Evolutionary conservation across 2,329 filamentous ascomycete species (phyloP), one percentile per base, ranked within the genome.

Genomic region (Apiospora sp.): DNA sequence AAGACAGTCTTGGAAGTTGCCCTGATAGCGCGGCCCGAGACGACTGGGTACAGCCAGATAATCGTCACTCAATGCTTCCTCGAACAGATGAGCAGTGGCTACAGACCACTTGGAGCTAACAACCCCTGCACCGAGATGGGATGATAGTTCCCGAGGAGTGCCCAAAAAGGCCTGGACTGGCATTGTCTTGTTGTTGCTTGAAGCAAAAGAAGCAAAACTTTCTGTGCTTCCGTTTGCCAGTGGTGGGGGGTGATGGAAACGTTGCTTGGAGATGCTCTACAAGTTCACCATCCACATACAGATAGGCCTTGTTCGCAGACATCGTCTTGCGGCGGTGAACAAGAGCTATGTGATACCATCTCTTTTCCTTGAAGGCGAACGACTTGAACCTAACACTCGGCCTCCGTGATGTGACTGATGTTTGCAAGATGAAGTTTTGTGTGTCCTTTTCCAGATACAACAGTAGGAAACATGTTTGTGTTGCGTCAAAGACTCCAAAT

Each of bases 341-440:
- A 74, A 99, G 85, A 61, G 92, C 94, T 77, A 99, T 90, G 82
- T 99, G 96, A 82, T 99, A 99, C 96, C 96, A 99, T 77, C 86
- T 88, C 71, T 91, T 89, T 75, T 93, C 88, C 77, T 91, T 86
- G 79, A 99, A 98, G 0, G 88, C 86, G 14, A 92, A 90, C 2
- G 93, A 93, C 81, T 96, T 97, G 87, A 99, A 99, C 72, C 96
- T 91, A 67, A 99, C 94, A 82, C 96, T 98, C 3, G 96, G 96
- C 73, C 93, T 91, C 70, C 91, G 88, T 12, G 95, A 95, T 70
- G 91, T 94, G 74, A 98, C 93, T 24, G 96, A 98, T 10, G 97
- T 98, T 83, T 99, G 96, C 7, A 99, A 86, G 76, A 99, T 99
- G 76, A 99, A 93, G 82, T 98, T 96, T 74, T 90, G 93, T 1